Base-by-base conservation (phyloP, 768 basidiomycete genomes). In the Pulveroboletus sp. region DNA sequence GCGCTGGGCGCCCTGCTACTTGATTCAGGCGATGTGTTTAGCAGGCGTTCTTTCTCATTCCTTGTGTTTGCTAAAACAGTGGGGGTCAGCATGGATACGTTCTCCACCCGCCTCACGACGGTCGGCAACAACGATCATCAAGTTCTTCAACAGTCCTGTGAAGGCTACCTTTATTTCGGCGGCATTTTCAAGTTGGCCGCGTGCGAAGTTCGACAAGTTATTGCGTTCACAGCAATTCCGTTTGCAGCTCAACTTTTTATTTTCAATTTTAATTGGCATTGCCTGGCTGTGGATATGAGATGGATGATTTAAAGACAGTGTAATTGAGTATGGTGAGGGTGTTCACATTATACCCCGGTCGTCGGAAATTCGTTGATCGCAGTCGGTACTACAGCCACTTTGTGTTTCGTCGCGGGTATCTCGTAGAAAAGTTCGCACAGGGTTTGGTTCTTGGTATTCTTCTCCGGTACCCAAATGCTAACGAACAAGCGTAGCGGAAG, bases 51-150 rank as follows among this genome's bases (percentile, higher is more conserved):
- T 29, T 29, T 37, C 21, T 19, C 8, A 16, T 20, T 5, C 35
- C 12, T 36, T 34, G 33, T 34, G n/a, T 19, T 21, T 20, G 10
- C 13, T 20, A 11, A 11, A 33, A 44, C 32, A 3, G 27, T 29
- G 43, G 50, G 33, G 38, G 34, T 40, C 34, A 37, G 17, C 42
- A 41, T 56, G 53, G 50, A 45, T 46, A 60, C 43, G 29, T 13
- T 27, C 9, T 20, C 19, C 21, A 6, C 23, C 43, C 35, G 14
- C 49, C 34, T 56, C 46, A 6, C 53, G 48, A 53, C 50, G 35
- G 25, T 45, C 41, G 37, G 40, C 52, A 21, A 21, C 31, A 37
- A 49, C 24, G 24, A 41, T 40, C 35, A n/a, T 36, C 36, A 20
- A 37, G 46, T 19, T 40, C 17, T 13, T 24, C 25, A 7, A 16